Conservation (phyloP, 768 basidiomycete genomes). For the Calocybe cyanea region DNA sequence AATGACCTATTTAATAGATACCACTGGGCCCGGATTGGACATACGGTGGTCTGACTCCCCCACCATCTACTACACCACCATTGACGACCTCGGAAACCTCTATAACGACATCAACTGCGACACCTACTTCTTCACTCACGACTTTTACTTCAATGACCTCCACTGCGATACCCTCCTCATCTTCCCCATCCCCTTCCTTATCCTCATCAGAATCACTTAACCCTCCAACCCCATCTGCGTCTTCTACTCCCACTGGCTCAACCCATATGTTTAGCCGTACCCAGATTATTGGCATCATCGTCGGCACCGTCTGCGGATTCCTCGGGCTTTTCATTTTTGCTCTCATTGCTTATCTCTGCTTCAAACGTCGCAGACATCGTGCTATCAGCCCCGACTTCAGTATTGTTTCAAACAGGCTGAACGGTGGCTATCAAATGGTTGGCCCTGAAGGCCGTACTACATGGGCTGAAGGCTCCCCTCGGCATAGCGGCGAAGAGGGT, state of each 20-base stretch:
- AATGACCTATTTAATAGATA: slow-evolving; percentile 42
- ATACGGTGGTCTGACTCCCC: slow-evolving; percentile 75
- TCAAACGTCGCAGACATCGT: slow-evolving; percentile 43
- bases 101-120: slow-evolving; percentile 25
- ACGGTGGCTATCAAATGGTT: slow-evolving; percentile 35
- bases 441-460: slow-evolving; percentile 33
- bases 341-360: slow-evolving; percentile 43
- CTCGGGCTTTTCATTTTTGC: slow-evolving; percentile 53
- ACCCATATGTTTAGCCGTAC: slow-evolving; percentile 28
- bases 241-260: slow-evolving; percentile 12
- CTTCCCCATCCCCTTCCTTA: slow-evolving; percentile 24
- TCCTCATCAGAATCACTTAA: slow-evolving; percentile 10
- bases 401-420: slow-evolving; percentile 13
- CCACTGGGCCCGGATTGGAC: slow-evolving; percentile 70
- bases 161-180: slow-evolving; percentile 27
- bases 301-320: slow-evolving; percentile 57
- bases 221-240: slow-evolving; percentile 20
- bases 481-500: slow-evolving; percentile 65
- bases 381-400: slow-evolving; percentile 24
- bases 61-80: slow-evolving; percentile 29
- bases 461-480: slow-evolving; percentile 62
- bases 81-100: slow-evolving; percentile 16
- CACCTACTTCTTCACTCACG: slow-evolving; percentile 25
- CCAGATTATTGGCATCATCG: slow-evolving; percentile 52
- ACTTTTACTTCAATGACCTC: slow-evolving; percentile 23